phyloP scores from a whole-genome alignment of 164 flowering plant genomes.

The Aristolochia fimbriata region DNA sequence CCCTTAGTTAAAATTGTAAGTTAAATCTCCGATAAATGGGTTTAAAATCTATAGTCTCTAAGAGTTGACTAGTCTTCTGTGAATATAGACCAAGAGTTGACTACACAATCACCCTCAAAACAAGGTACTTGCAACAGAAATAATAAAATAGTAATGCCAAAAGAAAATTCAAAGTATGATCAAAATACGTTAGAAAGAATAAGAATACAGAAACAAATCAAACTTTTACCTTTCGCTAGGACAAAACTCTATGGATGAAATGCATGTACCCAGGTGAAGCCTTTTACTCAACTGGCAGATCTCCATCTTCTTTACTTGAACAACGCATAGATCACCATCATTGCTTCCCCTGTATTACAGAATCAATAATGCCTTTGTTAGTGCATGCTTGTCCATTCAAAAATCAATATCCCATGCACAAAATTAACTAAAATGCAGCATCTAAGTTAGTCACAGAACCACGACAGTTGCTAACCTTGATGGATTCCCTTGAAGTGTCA shows the following conservation, averaged over 20 bases:
- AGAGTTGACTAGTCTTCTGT: no score
- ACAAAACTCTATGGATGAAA: slow-evolving; percentile 70
- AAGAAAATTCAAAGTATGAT: neutral
- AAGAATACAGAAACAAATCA: neutral
- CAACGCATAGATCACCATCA: slow-evolving; percentile 88
- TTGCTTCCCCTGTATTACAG: slow-evolving; percentile 65
- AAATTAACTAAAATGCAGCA: no score
- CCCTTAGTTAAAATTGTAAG: no score
- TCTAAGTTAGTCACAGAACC: no score
- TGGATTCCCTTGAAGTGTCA: no score
- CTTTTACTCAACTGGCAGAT: slow-evolving; percentile 68
- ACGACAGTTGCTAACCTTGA: no score
- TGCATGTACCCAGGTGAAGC: slow-evolving; percentile 69
- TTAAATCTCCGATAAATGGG: no score
- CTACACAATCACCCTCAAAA: no score
- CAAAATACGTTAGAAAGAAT: neutral
- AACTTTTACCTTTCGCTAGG: slow-evolving; percentile 71
- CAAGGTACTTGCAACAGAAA: neutral
- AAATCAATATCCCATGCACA: no score
- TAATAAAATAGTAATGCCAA: neutral
- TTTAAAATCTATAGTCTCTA: no score
- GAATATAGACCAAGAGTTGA: no score
- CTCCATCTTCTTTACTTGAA: slow-evolving; percentile 80
- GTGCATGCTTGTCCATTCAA: no score
- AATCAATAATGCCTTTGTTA: neutral